Conservation (phyloP, 2,329 filamentous ascomycete species). For the Cadophora sp. region DNA sequence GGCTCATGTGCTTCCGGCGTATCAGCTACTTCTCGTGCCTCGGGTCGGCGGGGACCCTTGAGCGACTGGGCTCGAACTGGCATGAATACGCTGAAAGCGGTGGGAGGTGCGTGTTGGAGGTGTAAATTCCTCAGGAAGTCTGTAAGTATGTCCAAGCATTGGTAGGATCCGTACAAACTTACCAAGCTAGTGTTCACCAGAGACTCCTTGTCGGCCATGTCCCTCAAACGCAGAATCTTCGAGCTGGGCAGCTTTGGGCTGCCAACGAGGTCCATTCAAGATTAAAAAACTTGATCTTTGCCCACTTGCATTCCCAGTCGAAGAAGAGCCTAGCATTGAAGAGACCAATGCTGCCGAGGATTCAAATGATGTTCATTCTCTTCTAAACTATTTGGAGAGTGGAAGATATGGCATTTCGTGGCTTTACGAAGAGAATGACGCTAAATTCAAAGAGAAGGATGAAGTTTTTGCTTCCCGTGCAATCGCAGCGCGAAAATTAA, state of each 20-base stretch:
- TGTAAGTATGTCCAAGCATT: conserved; percentile 17
- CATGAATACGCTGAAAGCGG: conserved; percentile 27
- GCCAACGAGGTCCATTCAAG: too few relatives aligned
- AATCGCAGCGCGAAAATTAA: not conserved
- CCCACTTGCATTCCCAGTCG: too few relatives aligned
- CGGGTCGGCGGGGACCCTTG: conserved; percentile 24
- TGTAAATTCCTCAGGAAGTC: conserved; percentile 31
- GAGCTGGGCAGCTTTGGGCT: too few relatives aligned
- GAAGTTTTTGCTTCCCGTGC: not conserved
- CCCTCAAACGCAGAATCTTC: too few relatives aligned
- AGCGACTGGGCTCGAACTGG: conserved; percentile 14
- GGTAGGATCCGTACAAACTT: not conserved
- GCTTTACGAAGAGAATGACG: not conserved
- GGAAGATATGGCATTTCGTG: too few relatives aligned
- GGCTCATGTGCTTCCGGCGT: conserved; percentile 6
- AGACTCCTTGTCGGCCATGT: conserved; percentile 22
- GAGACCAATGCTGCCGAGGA: too few relatives aligned
- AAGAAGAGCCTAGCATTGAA: too few relatives aligned
- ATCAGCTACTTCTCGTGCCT: not conserved
- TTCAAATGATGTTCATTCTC: too few relatives aligned
- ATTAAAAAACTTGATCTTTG: too few relatives aligned
- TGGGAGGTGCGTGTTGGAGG: conserved; percentile 29
- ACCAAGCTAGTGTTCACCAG: conserved; percentile 24
- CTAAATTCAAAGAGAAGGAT: not conserved
- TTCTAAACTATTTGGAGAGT: too few relatives aligned